phyloP scores from a whole-genome alignment of 179 eudicot genomes.

The Dionaea muscipula region DNA sequence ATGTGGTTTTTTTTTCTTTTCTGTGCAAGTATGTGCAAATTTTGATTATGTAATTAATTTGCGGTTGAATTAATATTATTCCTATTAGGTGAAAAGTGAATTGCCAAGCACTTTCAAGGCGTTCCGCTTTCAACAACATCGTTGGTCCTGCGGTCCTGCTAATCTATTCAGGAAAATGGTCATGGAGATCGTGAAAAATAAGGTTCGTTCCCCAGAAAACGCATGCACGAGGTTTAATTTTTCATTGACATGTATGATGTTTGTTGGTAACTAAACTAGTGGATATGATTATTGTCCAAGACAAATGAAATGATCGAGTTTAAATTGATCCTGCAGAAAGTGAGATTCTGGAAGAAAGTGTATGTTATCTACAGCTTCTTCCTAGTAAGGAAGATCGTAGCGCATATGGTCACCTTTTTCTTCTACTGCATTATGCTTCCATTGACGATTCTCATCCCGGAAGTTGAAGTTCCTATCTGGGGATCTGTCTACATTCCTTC shows the following conservation, averaged over 20 bases:
- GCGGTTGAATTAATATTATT: no score
- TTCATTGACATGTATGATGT: no score
- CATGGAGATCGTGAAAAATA: constrained; percentile 47
- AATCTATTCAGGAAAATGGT: constrained; percentile 65
- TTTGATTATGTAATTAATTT: no score
- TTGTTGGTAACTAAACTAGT: no score
- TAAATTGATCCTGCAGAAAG: constrained; percentile 38
- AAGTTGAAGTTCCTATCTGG: constrained; percentile 48
- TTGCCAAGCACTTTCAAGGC: constrained; percentile 73
- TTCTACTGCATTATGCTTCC: constrained; percentile 52
- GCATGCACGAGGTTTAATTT: no score
- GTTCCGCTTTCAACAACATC: constrained; percentile 57
- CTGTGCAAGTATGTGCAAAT: no score
- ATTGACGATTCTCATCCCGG: constrained; percentile 36
- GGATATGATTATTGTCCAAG: no score
- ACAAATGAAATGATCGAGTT: no score
- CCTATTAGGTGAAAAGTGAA: constrained; percentile 51
- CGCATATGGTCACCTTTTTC: constrained; percentile 47
- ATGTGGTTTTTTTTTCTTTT: no score
- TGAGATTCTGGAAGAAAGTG: constrained; percentile 46
- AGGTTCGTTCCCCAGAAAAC: constrained; percentile 28
- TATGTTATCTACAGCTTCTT: constrained; percentile 59
- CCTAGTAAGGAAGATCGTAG: constrained; percentile 47
- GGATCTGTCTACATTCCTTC: constrained; percentile 49
- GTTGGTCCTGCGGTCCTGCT: constrained; percentile 85